Conservation (phyloP, 371 early-diverging fungal species). For the Rhizopus microsporus region DNA sequence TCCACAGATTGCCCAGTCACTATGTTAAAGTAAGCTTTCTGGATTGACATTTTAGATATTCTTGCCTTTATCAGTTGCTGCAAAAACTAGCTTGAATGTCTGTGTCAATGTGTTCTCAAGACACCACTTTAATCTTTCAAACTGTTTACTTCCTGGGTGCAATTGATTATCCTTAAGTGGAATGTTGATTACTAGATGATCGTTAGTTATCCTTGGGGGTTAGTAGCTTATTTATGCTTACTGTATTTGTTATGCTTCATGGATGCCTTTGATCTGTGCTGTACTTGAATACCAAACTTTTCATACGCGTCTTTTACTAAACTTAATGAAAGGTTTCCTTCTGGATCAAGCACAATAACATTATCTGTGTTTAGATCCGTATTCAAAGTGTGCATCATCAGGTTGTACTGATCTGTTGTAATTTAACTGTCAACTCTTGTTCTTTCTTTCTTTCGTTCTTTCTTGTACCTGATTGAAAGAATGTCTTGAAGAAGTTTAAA, state of each 20-base stretch:
- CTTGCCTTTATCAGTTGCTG: slow-evolving; percentile 43
- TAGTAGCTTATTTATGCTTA: slow-evolving; percentile 16
- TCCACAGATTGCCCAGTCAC: slow-evolving; percentile 33
- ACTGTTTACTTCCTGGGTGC: slow-evolving; percentile 49
- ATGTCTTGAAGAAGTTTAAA: slow-evolving; percentile 26
- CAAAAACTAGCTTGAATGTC: slow-evolving; percentile 45
- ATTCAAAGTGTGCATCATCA: slow-evolving; percentile 42
- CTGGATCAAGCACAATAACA: slow-evolving; percentile 50
- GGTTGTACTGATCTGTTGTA: slow-evolving; percentile 19
- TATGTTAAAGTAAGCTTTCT: slow-evolving; percentile 3
- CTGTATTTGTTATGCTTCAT: slow-evolving; percentile 51
- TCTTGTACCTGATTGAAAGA: slow-evolving; percentile 30
- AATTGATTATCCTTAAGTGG: slow-evolving; percentile 41
- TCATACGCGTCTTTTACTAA: slow-evolving; percentile 61
- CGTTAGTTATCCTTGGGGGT: background rate
- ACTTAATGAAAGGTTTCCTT: slow-evolving; percentile 53
- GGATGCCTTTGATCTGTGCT: slow-evolving; percentile 35
- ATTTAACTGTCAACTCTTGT: background rate
- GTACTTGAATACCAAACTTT: slow-evolving; percentile 54
- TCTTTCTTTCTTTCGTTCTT: background rate
- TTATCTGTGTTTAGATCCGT: slow-evolving; percentile 56
- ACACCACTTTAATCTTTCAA: slow-evolving; percentile 58
- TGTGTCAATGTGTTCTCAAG: slow-evolving; percentile 51
- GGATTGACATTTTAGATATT: background rate
- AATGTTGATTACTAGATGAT: slow-evolving; percentile 44